These are phyloP conservation scores for Lanmaoa pseudosensibilis DNA, from an alignment of 768 basidiomycete genomes.

Conservation along the genomic window DNA sequence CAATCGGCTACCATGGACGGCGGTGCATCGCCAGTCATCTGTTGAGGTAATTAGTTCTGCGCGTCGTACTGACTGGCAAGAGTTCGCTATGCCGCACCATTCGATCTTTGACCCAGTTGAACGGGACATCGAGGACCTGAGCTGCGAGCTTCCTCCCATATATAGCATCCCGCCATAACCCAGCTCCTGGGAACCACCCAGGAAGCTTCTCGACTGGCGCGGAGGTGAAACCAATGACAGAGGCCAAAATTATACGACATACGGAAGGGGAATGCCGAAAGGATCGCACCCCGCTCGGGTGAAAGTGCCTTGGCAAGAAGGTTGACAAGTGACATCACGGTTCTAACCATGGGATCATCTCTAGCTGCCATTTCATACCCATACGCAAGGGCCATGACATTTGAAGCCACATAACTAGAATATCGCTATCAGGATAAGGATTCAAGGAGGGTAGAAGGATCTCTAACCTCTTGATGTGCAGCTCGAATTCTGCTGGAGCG, in stretches of 20 bases:
- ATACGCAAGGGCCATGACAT: slow-evolving; percentile 26
- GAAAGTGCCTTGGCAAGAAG: slow-evolving; percentile 24
- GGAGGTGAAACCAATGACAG: not conserved
- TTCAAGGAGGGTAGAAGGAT: not conserved
- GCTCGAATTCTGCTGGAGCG: slow-evolving; percentile 24
- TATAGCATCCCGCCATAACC: slow-evolving; percentile 19
- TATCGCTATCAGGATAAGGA: not conserved
- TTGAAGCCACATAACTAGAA: slow-evolving; percentile 27
- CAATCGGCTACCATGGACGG: slow-evolving; percentile 30
- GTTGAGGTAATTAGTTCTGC: not conserved
- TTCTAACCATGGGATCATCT: slow-evolving; percentile 25
- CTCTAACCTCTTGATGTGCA: slow-evolving; percentile 23
- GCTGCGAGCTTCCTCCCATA: slow-evolving; percentile 14
- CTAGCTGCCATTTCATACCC: slow-evolving; percentile 21
- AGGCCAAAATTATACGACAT: not conserved
- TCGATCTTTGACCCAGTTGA: slow-evolving; percentile 25
- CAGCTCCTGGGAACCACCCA: slow-evolving; percentile 25
- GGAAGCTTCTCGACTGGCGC: slow-evolving; percentile 23
- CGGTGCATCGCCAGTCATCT: slow-evolving; percentile 19
- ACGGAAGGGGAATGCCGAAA: slow-evolving; percentile 27
- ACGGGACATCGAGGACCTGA: slow-evolving; percentile 24
- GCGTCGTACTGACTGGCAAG: not conserved
- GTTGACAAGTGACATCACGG: slow-evolving; percentile 17
- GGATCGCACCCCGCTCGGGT: slow-evolving; percentile 18
- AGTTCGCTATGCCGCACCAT: slow-evolving; percentile 14